Percentiles rank a stretch among this genome's conserved stretches.
Conservation (phyloP, 2,329 filamentous ascomycete species). For the Corynespora cassiicola region DNA sequence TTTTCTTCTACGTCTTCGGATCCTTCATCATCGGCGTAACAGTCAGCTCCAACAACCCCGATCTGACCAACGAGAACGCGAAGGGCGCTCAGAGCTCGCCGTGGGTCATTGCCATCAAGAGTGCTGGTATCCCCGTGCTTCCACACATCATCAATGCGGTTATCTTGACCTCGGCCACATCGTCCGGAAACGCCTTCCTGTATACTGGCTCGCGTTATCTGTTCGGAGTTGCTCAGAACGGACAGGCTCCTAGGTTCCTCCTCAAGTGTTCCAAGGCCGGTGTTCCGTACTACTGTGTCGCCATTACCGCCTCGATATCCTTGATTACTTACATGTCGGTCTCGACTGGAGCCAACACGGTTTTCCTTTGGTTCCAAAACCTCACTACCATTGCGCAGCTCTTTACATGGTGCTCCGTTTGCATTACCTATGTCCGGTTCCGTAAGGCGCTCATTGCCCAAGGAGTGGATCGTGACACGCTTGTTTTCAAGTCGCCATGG, state of each 20-base stretch:
- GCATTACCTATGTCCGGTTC: constrained; percentile 66
- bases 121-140: constrained; percentile 71
- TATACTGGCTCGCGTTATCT: constrained; percentile 61
- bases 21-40: constrained; percentile 66
- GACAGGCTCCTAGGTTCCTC: constrained; percentile 60
- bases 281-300: constrained; percentile 50
- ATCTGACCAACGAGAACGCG: constrained; percentile 54
- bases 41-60: constrained; percentile 61
- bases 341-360: constrained; percentile 50
- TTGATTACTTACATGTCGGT: constrained; percentile 59
- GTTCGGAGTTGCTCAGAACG: constrained; percentile 57
- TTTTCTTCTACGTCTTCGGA: constrained; percentile 61
- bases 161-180: constrained; percentile 75
- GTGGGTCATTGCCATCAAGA: constrained; percentile 70
- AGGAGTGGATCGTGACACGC: constrained; percentile 59
- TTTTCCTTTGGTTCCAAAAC: constrained; percentile 75
- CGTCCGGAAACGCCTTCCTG: constrained; percentile 72
- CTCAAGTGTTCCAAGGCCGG: constrained; percentile 55
- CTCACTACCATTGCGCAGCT: constrained; percentile 66
- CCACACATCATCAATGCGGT: constrained; percentile 79
- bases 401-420: constrained; percentile 62
- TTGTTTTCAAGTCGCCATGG: constrained; percentile 58
- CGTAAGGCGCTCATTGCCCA: constrained; percentile 53
- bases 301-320: constrained; percentile 48
- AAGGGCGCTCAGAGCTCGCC: constrained; percentile 44